Evolutionary conservation across 2,329 filamentous ascomycete genomes (phyloP).

Genomic region (Fusarium tanahbumbuense): DNA sequence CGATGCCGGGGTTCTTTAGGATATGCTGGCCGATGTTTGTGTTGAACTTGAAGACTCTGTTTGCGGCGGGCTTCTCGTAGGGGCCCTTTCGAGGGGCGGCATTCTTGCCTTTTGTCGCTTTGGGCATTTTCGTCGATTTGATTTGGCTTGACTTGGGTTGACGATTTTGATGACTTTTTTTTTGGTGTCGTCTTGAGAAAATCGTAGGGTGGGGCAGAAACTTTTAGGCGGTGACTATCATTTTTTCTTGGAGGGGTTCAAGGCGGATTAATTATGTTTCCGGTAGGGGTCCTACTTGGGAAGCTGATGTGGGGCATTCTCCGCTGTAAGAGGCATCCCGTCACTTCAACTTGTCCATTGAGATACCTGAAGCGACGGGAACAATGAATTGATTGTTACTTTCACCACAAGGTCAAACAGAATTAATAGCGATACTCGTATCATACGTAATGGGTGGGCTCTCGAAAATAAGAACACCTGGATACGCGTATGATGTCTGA

Average conservation of each 20-base stretch:
- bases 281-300: neutral
- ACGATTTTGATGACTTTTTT: slow-evolving; percentile 5
- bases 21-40: slow-evolving; percentile 89
- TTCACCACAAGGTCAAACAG: accelerated
- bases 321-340: neutral
- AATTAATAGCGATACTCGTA: neutral
- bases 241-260: slow-evolving; percentile 4
- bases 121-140: neutral
- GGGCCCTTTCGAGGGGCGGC: neutral
- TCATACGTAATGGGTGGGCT: neutral
- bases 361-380: neutral
- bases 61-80: slow-evolving; percentile 49
- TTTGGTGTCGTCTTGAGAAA: slow-evolving; percentile 6
- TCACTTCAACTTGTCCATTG: neutral
- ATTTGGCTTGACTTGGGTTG: neutral
- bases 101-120: slow-evolving; percentile 4
- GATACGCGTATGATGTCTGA: too few species aligned
- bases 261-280: neutral
- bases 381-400: neutral
- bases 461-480: neutral
- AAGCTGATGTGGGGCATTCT: neutral
- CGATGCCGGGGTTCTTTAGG: slow-evolving; percentile 89
- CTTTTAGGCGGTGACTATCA: slow-evolving; percentile 4
- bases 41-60: slow-evolving; percentile 98
- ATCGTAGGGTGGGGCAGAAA: slow-evolving; percentile 5